phyloP scores from a whole-genome alignment of 345 rosid species.

The Anastatica hierochuntica region DNA sequence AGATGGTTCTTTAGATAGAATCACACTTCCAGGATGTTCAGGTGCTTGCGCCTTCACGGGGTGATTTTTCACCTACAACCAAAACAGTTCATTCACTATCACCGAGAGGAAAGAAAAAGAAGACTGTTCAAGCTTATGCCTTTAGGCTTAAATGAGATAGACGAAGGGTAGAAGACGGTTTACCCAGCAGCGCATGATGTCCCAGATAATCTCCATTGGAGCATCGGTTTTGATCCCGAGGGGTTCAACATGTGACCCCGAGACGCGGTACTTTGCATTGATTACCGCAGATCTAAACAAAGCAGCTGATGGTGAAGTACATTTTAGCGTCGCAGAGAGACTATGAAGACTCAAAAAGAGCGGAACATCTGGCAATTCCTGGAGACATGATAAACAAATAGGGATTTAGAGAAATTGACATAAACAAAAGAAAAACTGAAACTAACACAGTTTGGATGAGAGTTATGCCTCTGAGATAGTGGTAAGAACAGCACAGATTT shows the following conservation, averaged over 20 bases:
- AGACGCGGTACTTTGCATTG: slow-evolving; percentile 86
- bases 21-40: slow-evolving; percentile 83
- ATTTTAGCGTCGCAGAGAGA: slow-evolving; percentile 86
- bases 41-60: slow-evolving; percentile 79
- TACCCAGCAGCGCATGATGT: slow-evolving; percentile 99
- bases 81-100: background rate
- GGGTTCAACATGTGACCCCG: slow-evolving; percentile 90
- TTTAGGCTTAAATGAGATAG: too few relatives aligned
- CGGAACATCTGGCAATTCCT: slow-evolving; percentile 95
- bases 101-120: background rate
- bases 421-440: background rate
- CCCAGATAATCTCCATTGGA: slow-evolving; percentile 98
- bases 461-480: slow-evolving; percentile 69
- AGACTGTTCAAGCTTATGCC: background rate
- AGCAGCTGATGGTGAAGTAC: slow-evolving; percentile 95
- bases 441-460: background rate
- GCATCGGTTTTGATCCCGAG: slow-evolving; percentile 94
- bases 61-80: slow-evolving; percentile 73
- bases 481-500: slow-evolving; percentile 79
- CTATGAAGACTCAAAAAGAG: slow-evolving; percentile 90
- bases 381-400: slow-evolving; percentile 17
- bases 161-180: too few relatives aligned
- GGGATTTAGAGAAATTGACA: background rate
- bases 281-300: slow-evolving; percentile 89
- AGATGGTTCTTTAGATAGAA: slow-evolving; percentile 79